These are phyloP conservation scores for Trichaptum fuscoviolaceum DNA, from an alignment of 768 basidiomycete species.

Conservation along the genomic window DNA sequence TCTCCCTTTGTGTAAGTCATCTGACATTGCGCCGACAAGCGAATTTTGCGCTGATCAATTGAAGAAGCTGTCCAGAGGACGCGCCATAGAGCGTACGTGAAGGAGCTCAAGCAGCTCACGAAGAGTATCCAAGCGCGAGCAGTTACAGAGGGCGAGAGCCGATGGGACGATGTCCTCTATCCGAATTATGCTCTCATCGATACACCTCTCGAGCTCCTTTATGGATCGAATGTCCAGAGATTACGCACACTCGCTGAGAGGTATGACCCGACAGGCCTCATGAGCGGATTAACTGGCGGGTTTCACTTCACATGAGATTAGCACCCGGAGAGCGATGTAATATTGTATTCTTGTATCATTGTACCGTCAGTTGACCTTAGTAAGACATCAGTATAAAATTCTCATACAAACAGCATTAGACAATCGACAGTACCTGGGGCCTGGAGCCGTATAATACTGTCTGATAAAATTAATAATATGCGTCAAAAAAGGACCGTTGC, in stretches of 20 bases:
- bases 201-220: slow-evolving; percentile 12
- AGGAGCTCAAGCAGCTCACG: slow-evolving; percentile 6
- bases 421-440: no score
- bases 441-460: no score
- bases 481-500: no score
- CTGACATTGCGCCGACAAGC: neutral
- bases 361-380: neutral
- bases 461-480: no score
- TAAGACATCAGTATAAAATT: neutral
- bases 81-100: neutral
- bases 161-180: slow-evolving; percentile 11
- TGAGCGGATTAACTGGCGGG: slow-evolving; percentile 16
- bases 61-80: slow-evolving; percentile 3
- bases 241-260: slow-evolving; percentile 9
- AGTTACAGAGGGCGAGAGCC: slow-evolving; percentile 14
- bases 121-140: slow-evolving; percentile 8
- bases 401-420: neutral
- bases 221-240: slow-evolving; percentile 14
- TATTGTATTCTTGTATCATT: neutral
- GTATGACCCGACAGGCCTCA: slow-evolving; percentile 16
- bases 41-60: neutral
- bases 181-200: slow-evolving; percentile 17
- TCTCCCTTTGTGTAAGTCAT: neutral
- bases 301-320: slow-evolving; percentile 14
- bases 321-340: neutral